Evolutionary conservation across 495 filamentous ascomycete species (phyloP).

Genomic region (Neurospora terricola): DNA sequence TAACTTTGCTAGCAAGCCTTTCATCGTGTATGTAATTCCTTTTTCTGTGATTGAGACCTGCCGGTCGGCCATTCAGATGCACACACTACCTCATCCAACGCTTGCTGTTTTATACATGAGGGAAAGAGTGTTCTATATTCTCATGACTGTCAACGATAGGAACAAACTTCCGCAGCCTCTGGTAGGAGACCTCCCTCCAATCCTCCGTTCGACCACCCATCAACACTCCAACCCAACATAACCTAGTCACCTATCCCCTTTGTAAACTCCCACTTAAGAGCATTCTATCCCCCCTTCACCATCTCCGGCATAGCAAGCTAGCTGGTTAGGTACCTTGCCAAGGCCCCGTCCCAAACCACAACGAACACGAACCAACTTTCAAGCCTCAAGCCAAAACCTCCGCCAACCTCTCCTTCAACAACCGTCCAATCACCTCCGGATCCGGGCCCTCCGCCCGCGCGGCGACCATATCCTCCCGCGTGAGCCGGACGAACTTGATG

Average conservation of each 20-base stretch:
- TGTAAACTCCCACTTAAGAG: background rate
- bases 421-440: constrained; percentile 9
- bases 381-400: background rate
- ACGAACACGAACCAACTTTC: background rate
- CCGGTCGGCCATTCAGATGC: background rate
- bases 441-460: constrained; percentile 13
- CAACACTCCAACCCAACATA: background rate
- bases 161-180: background rate
- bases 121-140: background rate
- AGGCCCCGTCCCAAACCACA: background rate
- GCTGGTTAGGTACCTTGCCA: background rate
- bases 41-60: background rate
- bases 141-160: background rate
- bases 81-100: background rate
- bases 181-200: background rate
- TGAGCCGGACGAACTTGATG: constrained; percentile 11
- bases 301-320: background rate
- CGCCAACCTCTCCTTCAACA: constrained; percentile 16
- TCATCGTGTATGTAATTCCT: background rate
- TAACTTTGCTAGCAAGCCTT: background rate
- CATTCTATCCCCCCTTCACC: background rate
- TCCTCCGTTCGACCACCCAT: background rate
- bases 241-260: background rate
- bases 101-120: background rate
- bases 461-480: constrained; percentile 12